Base-by-base conservation (phyloP, 345 rosid species). In the Citrus cavaleriei region DNA sequence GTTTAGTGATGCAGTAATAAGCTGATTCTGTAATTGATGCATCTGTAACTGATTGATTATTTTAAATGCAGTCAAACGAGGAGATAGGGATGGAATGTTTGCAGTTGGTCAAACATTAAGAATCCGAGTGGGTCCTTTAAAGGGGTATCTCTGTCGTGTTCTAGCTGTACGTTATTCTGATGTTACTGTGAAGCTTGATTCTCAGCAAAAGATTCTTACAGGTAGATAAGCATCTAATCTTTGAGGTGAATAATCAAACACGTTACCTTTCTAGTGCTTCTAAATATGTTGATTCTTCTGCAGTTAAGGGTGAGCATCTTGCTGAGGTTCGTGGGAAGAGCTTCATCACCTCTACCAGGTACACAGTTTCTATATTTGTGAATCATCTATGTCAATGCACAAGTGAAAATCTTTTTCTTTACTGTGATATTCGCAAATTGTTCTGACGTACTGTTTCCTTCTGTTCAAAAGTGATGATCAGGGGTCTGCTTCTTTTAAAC, bases 61-160 rank as follows among this genome's bases (percentile, higher is more conserved):
- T 80, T 69, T 77, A 54, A 72, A 79, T 84, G 89, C 88, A 96
- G 99, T 90, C 85, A 92, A 87, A 77, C 85, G 79, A 68, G 91
- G 96, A 51, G 95, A 89, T 46, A 89, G 76, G 81, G 93, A 89
- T 68, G 91, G 93, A 59, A 80, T 84, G 84, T 96, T 88, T 84
- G 81, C 94, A 42, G 67, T 96, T 71, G 98, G 99, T 60, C 99
- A 96, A 86, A 90, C 93, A 68, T 89, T 94, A 87, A 91, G 99
- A 84, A 94, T 96, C 66, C 87, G 91, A 74, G 89, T 94, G 64
- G 98, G 98, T 65, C 98, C 99, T 75, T 81, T 92, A 82, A 96
- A 96, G 87, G 99, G 99, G 60, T 93, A 93, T 78, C 89, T 91
- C 69, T 96, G 99, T 75, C 94, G 95, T 77, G 99, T 96, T 63